Conservation (phyloP, 177 flowering plant genomes). For the Tripterygium wilfordii region DNA sequence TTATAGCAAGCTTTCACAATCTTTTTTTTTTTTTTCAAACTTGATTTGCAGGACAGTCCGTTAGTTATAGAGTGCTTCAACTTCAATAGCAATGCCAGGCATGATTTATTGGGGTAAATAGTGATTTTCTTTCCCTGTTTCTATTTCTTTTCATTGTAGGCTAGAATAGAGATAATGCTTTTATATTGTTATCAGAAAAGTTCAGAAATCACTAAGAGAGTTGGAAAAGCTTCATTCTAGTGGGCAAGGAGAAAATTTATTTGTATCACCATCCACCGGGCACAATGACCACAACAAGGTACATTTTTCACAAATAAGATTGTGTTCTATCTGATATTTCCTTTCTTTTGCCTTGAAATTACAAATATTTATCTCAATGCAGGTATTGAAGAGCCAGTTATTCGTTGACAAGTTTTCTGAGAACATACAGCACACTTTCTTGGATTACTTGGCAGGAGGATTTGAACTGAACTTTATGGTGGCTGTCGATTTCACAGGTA, state of each 20-base stretch:
- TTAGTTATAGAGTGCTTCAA: constrained; percentile 77
- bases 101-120: constrained; percentile 77
- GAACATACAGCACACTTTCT: constrained; percentile 59
- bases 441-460: constrained; percentile 82
- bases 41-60: constrained; percentile 64
- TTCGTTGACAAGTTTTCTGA: constrained; percentile 74
- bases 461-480: constrained; percentile 93
- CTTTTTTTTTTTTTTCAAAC: neutral
- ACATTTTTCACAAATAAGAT: neutral
- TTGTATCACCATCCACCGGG: constrained; percentile 42
- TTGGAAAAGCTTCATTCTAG: constrained; percentile 60
- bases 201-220: constrained; percentile 65
- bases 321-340: neutral
- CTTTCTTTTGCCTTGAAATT: neutral
- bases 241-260: constrained; percentile 53
- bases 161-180: neutral
- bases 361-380: constrained; percentile 1
- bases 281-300: constrained; percentile 60
- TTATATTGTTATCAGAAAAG: constrained; percentile 39
- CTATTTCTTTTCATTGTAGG: neutral
- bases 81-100: constrained; percentile 88
- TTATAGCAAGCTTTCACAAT: too few relatives aligned
- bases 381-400: constrained; percentile 61
- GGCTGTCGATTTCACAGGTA: constrained; percentile 97
- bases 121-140: constrained; percentile 9